Evolutionary conservation across 345 rosid species (phyloP).

Genomic region (Linum lewisii): DNA sequence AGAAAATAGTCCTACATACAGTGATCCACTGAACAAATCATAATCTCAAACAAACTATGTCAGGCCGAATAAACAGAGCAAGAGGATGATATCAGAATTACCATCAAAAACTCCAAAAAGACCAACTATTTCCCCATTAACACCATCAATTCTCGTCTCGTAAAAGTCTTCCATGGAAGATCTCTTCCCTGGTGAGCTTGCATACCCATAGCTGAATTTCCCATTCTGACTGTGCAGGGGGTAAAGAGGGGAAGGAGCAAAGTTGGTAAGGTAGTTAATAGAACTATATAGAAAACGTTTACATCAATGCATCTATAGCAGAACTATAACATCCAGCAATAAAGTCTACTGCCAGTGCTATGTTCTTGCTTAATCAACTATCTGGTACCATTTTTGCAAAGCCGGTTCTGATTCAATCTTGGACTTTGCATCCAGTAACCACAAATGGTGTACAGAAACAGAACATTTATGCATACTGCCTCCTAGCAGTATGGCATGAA

Average conservation of each 20-base stretch:
- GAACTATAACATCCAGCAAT: not conserved
- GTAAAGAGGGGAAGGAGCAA: not conserved
- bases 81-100: constrained; percentile 20
- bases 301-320: not conserved
- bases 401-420: not conserved
- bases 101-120: constrained; percentile 99
- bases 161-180: constrained; percentile 98
- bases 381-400: not conserved
- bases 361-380: not conserved
- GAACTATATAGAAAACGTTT: not conserved
- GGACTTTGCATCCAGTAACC: not conserved
- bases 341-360: not conserved
- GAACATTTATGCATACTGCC: not conserved
- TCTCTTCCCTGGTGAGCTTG: constrained; percentile 94
- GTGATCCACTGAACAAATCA: not conserved
- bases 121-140: constrained; percentile 90
- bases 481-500: not conserved
- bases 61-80: not conserved
- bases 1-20: not conserved
- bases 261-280: not conserved
- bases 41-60: not conserved
- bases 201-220: constrained; percentile 96
- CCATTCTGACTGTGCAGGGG: constrained; percentile 62
- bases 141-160: constrained; percentile 88
- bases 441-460: not conserved